Percentiles rank a stretch among this genome's conserved stretches.
Evolutionary conservation across 179 eudicot genomes (phyloP).

Genomic region (Heliamphora pulchella): DNA sequence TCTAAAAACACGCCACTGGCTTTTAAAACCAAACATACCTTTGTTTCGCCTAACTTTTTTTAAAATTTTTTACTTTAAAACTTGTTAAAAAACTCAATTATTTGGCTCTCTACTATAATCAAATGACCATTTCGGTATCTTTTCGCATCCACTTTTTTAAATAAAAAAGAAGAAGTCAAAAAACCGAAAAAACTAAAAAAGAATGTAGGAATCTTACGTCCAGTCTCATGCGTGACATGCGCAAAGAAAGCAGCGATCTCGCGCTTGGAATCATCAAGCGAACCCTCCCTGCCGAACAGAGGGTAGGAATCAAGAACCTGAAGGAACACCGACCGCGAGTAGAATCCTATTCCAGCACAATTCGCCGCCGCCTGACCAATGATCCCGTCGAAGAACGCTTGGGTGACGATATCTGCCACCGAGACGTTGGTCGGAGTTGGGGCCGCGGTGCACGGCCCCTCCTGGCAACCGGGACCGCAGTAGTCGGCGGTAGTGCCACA

Average conservation of each 20-base stretch:
- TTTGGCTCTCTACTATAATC: too few species aligned
- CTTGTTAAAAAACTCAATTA: too few species aligned
- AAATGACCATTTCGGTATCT: too few species aligned
- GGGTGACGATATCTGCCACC: slow-evolving; percentile 12
- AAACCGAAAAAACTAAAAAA: background rate
- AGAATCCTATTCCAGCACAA: slow-evolving; percentile 21
- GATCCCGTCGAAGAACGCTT: slow-evolving; percentile 15
- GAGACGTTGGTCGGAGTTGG: background rate
- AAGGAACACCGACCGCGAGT: slow-evolving; percentile 15
- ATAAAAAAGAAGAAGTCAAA: too few species aligned
- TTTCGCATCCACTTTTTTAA: too few species aligned
- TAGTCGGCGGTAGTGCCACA: slow-evolving; percentile 8
- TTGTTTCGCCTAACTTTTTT: too few species aligned
- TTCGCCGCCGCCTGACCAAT: slow-evolving; percentile 10
- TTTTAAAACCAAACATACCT: too few species aligned
- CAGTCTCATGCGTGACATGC: slow-evolving; percentile 21
- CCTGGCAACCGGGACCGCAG: slow-evolving; percentile 15
- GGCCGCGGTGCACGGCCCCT: slow-evolving; percentile 14
- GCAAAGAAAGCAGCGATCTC: slow-evolving; percentile 26
- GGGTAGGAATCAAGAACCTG: slow-evolving; percentile 11
- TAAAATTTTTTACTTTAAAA: too few species aligned
- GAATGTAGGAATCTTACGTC: slow-evolving; percentile 18
- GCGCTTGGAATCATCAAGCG: slow-evolving; percentile 17
- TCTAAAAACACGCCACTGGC: too few species aligned
- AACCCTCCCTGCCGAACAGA: slow-evolving; percentile 19